phyloP scores from a whole-genome alignment of 176 grass and related monocot species.

The Bonia amplexicaulis region DNA sequence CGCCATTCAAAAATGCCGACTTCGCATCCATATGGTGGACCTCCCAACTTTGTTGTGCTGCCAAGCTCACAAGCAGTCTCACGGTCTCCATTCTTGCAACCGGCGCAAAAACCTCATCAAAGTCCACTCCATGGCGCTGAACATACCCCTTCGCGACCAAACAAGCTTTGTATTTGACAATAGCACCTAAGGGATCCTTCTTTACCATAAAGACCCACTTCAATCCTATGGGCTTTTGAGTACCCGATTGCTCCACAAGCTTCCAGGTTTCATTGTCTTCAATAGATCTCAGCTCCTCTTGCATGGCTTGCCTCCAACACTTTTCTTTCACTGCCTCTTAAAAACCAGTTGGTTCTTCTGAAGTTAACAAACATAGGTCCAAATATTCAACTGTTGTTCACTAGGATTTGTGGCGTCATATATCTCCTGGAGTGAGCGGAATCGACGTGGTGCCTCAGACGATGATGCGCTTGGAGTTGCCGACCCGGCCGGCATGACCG shows the following conservation, averaged over 20 bases:
- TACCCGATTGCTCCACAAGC: not conserved
- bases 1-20: not conserved
- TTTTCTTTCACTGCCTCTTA: not conserved
- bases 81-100: not conserved
- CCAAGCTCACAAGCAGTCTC: not conserved
- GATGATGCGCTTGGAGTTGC: too few relatives aligned
- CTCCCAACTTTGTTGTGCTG: not conserved
- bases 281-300: not conserved
- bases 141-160: not conserved
- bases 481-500: too few relatives aligned
- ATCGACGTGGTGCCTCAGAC: too few relatives aligned
- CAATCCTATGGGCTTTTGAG: not conserved
- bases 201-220: not conserved
- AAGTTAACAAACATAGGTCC: fast-evolving
- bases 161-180: not conserved
- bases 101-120: not conserved
- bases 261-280: not conserved
- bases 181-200: not conserved
- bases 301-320: not conserved
- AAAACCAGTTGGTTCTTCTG: not conserved
- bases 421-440: too few relatives aligned
- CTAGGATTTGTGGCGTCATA: not conserved
- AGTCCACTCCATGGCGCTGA: not conserved
- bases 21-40: not conserved
- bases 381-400: not conserved